Percentiles rank a stretch among this genome's conserved stretches.
Evolutionary conservation across 2,329 filamentous ascomycete species (phyloP).

Genomic region (Dothiorella sarmentorum): DNA sequence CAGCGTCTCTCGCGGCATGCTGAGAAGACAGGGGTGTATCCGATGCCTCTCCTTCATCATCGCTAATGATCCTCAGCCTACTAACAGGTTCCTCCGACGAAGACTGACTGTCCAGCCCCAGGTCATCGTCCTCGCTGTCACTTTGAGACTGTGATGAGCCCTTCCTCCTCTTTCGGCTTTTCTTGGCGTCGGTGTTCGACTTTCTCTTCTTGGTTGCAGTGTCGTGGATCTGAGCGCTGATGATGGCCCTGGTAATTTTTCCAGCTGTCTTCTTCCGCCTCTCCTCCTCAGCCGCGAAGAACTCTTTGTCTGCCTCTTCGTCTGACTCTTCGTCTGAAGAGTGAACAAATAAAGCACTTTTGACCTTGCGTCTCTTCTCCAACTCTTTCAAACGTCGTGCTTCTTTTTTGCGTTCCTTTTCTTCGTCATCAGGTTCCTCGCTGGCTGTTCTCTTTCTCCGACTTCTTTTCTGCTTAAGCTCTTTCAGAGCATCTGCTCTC

Average conservation of each 20-base stretch:
- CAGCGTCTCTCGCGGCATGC: slow-evolving; percentile 25
- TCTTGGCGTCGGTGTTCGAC: slow-evolving; percentile 25
- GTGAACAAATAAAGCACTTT: slow-evolving; percentile 77
- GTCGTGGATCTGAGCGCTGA: slow-evolving; percentile 36
- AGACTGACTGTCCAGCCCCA: slow-evolving; percentile 28
- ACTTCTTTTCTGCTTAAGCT: slow-evolving; percentile 57
- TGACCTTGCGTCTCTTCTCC: slow-evolving; percentile 77
- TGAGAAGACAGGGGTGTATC: slow-evolving; percentile 43
- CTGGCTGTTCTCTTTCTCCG: slow-evolving; percentile 49
- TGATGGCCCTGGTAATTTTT: slow-evolving; percentile 48
- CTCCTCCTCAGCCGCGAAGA: slow-evolving; percentile 73
- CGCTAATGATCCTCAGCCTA: slow-evolving; percentile 24
- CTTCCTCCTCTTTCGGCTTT: slow-evolving; percentile 32
- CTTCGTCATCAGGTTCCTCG: slow-evolving; percentile 59
- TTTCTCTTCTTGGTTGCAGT: slow-evolving; percentile 33
- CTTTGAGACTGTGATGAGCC: no score
- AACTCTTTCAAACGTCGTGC: slow-evolving; percentile 64
- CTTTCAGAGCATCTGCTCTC: slow-evolving; percentile 52
- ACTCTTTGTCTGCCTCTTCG: slow-evolving; percentile 66
- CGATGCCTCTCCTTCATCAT: slow-evolving; percentile 27
- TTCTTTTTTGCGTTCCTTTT: slow-evolving; percentile 56
- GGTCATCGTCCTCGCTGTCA: slow-evolving; percentile 26
- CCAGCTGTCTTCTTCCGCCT: slow-evolving; percentile 56
- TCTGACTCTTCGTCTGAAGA: slow-evolving; percentile 89
- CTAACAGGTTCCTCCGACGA: slow-evolving; percentile 25